Evolutionary conservation across 177 flowering plant species (phyloP).

Genomic region (Vitis hybrid): DNA sequence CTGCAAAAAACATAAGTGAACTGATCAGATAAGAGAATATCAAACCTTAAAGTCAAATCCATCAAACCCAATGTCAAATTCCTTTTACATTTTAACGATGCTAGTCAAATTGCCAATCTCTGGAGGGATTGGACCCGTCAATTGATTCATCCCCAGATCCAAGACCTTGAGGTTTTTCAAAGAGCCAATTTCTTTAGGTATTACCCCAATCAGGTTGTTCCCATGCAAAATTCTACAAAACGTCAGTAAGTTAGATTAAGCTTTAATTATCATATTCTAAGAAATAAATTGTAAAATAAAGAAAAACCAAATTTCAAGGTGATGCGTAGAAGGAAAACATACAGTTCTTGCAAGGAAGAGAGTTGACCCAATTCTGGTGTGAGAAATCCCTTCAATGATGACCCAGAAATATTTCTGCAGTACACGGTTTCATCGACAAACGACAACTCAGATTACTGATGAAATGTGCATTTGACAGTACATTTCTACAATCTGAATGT

Average conservation of each 20-base stretch:
- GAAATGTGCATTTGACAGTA: not conserved
- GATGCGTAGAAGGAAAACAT: conserved; percentile 19
- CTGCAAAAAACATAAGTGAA: conserved; percentile 33
- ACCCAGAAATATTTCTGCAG: conserved; percentile 78
- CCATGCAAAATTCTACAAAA: conserved; percentile 62
- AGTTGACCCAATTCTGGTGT: conserved; percentile 65
- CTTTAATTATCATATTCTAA: conserved; percentile 1
- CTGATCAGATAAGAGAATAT: not conserved
- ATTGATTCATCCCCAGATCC: conserved; percentile 79
- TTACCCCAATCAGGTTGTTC: conserved; percentile 68
- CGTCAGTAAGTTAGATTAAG: conserved; percentile 3
- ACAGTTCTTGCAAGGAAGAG: conserved; percentile 71
- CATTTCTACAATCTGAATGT: not conserved
- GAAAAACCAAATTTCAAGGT: not conserved
- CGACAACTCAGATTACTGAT: not conserved
- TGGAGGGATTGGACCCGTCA: conserved; percentile 80
- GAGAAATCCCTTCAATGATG: conserved; percentile 73
- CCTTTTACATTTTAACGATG: conserved; percentile 54
- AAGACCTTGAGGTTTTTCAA: conserved; percentile 63
- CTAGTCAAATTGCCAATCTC: conserved; percentile 65
- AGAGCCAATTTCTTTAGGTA: conserved; percentile 75
- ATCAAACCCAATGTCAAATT: conserved; percentile 2
- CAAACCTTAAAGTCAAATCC: not conserved
- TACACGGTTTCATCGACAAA: conserved; percentile 3
- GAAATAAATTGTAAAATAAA: not conserved